Conservation (phyloP, 140 eudicot genomes). For the Ambrosia hybrid region DNA sequence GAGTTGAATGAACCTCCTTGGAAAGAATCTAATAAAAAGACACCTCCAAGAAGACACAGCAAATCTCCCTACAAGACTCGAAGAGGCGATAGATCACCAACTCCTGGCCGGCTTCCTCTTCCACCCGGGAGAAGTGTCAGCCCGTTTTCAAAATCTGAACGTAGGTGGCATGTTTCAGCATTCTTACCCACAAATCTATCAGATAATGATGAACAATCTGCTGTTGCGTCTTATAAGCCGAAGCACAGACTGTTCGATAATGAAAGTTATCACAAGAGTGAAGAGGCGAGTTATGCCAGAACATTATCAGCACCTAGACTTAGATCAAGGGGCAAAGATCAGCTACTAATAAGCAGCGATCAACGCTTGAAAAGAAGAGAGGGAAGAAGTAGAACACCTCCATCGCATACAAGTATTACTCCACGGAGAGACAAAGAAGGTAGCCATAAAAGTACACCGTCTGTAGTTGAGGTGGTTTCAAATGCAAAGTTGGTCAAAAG, state of each 20-base stretch:
- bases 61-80: conserved; percentile 53
- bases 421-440: conserved; percentile 41
- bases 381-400: conserved; percentile 40
- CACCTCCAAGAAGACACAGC: conserved; percentile 56
- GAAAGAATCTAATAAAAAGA: conserved; percentile 31
- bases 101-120: conserved; percentile 35
- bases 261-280: conserved; percentile 23
- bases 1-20: conserved; percentile 47
- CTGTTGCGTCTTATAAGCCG: conserved; percentile 23
- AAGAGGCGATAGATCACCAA: conserved; percentile 41
- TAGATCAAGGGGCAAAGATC: conserved; percentile 44
- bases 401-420: conserved; percentile 31
- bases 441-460: conserved; percentile 39
- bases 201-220: conserved; percentile 28
- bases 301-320: conserved; percentile 65
- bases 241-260: conserved; percentile 20
- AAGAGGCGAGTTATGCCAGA: conserved; percentile 44
- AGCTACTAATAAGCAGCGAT: conserved; percentile 23
- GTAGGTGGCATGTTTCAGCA: conserved; percentile 52
- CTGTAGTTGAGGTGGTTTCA: conserved; percentile 66
- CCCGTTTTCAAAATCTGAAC: conserved; percentile 57
- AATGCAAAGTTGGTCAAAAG: conserved; percentile 49
- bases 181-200: conserved; percentile 17
- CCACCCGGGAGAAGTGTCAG: conserved; percentile 47
- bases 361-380: conserved; percentile 38